Evolutionary conservation across 306 rosid genomes (phyloP), one percentile per base, ranked within the genome.

Genomic region (Cucurbita argyrosperma): DNA sequence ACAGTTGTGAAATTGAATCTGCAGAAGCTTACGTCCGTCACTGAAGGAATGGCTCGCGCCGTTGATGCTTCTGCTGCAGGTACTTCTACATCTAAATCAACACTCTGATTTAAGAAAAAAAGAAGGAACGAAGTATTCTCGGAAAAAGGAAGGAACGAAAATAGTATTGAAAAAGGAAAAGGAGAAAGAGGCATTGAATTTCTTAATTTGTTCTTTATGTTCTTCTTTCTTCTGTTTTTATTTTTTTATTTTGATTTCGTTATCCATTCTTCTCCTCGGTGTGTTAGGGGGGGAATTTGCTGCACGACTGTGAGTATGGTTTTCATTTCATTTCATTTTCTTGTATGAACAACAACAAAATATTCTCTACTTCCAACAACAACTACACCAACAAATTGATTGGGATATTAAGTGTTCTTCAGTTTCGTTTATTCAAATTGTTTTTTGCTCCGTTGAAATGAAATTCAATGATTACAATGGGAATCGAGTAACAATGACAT

Each of bases 1-100:
- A 95, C 99, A 7, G 96, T 95, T 49, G 99, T 95, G 61, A 91
- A 54, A 83, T 83, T 91, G 80, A 95, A 95, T 78, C 88, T 95
- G 61, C 97, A 95, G 87, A 95, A 89, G 85, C 97, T 95, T 26
- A 96, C 99, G 19, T 87, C 97, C 21, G 81, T 91, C 79, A 15
- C 96, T 51, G 95, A 94, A 85, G 89, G 84, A n/a, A 73, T 82
- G 77, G 84, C 70, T 76, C 91, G 89, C 38, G 88, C 46, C 57
- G 65, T 21, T 21, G 72, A 83, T 87, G 84, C 35, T 60, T 83
- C 35, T 60, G 66, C 54, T 10, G 52, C 64, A 62, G 69, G 69
- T 62, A 62, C 49, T 38, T 18, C 26, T 73, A 7, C 57, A 68
- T 68, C 74, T 6, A 78, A 79, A 82, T 75, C 84, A 16, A 38